Conservation (phyloP, 139 green algal genomes). For the Edaphochlamys debaryana region DNA sequence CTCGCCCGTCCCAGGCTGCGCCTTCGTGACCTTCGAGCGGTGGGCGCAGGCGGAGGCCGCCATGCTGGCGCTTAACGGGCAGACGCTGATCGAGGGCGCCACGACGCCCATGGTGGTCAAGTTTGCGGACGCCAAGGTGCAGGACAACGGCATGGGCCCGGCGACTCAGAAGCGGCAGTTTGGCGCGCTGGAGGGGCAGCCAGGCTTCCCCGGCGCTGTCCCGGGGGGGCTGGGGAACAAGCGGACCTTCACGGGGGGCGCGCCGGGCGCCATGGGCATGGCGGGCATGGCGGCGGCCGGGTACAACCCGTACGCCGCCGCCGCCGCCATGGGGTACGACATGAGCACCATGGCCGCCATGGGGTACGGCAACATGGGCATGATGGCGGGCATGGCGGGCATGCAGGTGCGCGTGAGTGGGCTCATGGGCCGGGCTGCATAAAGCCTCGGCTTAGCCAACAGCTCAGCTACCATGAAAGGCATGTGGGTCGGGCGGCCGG, state of each 20-base stretch:
- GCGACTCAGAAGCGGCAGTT: conserved; percentile 33
- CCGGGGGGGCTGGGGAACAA: conserved; percentile 21
- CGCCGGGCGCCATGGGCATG: conserved; percentile 35
- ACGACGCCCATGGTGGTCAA: conserved; percentile 87
- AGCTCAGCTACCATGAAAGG: no score
- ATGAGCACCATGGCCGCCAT: conserved; percentile 41
- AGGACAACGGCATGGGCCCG: conserved; percentile 20
- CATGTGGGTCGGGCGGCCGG: neutral
- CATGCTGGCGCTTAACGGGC: conserved; percentile 78
- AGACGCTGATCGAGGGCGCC: conserved; percentile 69
- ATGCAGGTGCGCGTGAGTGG: conserved; percentile 35
- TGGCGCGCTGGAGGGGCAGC: conserved; percentile 25
- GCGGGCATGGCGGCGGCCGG: conserved; percentile 27
- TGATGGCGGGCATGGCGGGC: conserved; percentile 43
- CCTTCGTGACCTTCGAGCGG: conserved; percentile 82
- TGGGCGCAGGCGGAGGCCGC: conserved; percentile 82
- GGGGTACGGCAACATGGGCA: conserved; percentile 46
- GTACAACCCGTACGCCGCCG: conserved; percentile 39
- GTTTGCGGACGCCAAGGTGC: conserved; percentile 84
- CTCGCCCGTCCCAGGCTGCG: no score
- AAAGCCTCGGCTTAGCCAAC: no score
- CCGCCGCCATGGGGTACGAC: conserved; percentile 39
- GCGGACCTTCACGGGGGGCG: conserved; percentile 38
- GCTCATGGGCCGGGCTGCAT: no score
- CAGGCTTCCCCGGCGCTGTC: neutral